These are phyloP conservation scores for Russula ochroleuca DNA, from an alignment of 768 basidiomycete species.

Conservation along the genomic window DNA sequence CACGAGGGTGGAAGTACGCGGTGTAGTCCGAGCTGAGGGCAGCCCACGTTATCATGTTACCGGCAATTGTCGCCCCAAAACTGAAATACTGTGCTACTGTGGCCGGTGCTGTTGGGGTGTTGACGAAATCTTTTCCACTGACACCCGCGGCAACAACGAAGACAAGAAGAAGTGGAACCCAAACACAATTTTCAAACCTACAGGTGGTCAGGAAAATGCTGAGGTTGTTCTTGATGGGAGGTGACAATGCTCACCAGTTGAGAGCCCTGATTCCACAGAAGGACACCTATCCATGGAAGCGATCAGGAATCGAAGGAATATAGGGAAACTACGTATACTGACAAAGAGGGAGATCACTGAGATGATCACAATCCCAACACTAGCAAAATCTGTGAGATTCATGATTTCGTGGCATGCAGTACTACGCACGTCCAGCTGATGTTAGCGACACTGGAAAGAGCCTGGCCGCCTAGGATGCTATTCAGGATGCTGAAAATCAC, in stretches of 20 bases:
- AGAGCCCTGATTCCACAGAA: slow-evolving; percentile 66
- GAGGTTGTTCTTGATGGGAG: not conserved
- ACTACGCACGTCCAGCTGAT: slow-evolving; percentile 48
- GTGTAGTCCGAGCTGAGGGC: slow-evolving; percentile 69
- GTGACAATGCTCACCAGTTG: slow-evolving; percentile 40
- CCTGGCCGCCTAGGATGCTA: slow-evolving; percentile 59
- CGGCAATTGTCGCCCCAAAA: slow-evolving; percentile 69
- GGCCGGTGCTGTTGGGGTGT: slow-evolving; percentile 48
- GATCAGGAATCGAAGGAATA: not conserved
- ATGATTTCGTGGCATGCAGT: not conserved
- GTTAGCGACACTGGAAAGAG: slow-evolving; percentile 47
- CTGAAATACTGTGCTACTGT: slow-evolving; percentile 52
- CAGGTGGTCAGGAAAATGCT: not conserved
- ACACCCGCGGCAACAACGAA: slow-evolving; percentile 71
- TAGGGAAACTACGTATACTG: not conserved
- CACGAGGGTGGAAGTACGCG: slow-evolving; percentile 57
- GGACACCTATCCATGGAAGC: slow-evolving; percentile 41
- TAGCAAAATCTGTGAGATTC: slow-evolving; percentile 2
- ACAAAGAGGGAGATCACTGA: slow-evolving; percentile 58
- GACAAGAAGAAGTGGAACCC: slow-evolving; percentile 71
- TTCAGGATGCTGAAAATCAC: slow-evolving; percentile 56
- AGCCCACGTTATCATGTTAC: slow-evolving; percentile 65
- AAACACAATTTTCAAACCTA: slow-evolving; percentile 70
- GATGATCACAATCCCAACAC: slow-evolving; percentile 77
- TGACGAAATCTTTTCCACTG: slow-evolving; percentile 64